phyloP scores from a whole-genome alignment of 768 basidiomycete species.

The Ramaria sp. region DNA sequence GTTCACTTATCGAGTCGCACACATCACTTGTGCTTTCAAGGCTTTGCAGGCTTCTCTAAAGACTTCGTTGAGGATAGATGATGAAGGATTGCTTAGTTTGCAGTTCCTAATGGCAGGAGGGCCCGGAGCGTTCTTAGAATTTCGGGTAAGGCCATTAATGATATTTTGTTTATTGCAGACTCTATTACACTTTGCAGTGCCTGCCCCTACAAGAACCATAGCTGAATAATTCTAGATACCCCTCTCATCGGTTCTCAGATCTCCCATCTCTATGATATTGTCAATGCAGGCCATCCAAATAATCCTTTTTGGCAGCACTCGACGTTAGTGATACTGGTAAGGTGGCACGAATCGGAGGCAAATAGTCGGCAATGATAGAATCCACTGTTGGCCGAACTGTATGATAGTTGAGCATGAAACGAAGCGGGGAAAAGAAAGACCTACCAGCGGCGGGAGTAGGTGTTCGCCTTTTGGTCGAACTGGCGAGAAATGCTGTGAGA shows the following conservation, averaged over 20 bases:
- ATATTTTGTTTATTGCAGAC: not conserved
- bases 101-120: conserved; percentile 73
- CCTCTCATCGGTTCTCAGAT: too few relatives aligned
- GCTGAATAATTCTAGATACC: too few relatives aligned
- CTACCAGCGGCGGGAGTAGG: conserved; percentile 26
- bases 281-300: conserved; percentile 13
- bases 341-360: conserved; percentile 26
- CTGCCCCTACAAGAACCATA: conserved; percentile 3
- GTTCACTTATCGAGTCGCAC: conserved; percentile 81
- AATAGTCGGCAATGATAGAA: conserved; percentile 64
- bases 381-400: conserved; percentile 17
- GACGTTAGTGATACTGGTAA: conserved; percentile 12
- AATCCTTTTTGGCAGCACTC: conserved; percentile 6
- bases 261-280: not conserved
- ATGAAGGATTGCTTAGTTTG: conserved; percentile 70
- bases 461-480: conserved; percentile 36
- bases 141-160: conserved; percentile 49
- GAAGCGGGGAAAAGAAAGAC: conserved; percentile 10
- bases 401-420: not conserved
- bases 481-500: conserved; percentile 45
- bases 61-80: conserved; percentile 80
- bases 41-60: conserved; percentile 80
- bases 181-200: not conserved
- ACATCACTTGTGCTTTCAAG: conserved; percentile 57
- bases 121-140: conserved; percentile 73